Percentiles rank a stretch among this genome's conserved stretches.
These are phyloP conservation scores for Russula sp. DNA, from an alignment of 768 basidiomycete species.

Conservation along the genomic window DNA sequence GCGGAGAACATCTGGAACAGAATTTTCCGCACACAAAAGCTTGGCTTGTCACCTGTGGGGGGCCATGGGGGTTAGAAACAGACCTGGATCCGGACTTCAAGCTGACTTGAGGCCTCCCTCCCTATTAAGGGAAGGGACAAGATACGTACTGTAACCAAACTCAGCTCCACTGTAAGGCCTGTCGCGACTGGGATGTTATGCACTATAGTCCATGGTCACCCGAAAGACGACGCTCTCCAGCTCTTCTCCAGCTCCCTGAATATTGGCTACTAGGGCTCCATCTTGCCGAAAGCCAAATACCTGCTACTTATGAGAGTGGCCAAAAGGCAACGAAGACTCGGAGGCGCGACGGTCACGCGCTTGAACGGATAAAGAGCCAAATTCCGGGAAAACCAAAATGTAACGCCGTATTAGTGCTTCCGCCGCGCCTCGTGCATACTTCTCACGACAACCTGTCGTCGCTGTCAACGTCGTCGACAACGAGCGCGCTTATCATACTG, in stretches of 20 bases:
- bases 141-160: background rate
- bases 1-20: background rate
- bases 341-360: background rate
- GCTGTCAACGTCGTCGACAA: background rate
- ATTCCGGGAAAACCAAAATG: background rate
- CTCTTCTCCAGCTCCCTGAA: background rate
- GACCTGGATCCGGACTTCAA: background rate
- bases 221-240: background rate
- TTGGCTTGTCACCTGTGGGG: background rate
- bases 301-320: background rate
- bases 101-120: background rate
- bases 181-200: background rate
- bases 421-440: no score
- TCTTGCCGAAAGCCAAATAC: background rate
- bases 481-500: background rate
- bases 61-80: constrained; percentile 6
- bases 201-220: background rate
- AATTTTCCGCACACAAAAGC: background rate
- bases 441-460: background rate
- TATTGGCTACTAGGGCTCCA: background rate
- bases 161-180: background rate
- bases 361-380: background rate
- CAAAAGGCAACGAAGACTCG: no score
- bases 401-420: no score
- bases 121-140: background rate